Base-by-base conservation (phyloP, 495 filamentous ascomycete species). In the Lophiostoma macrostomum region DNA sequence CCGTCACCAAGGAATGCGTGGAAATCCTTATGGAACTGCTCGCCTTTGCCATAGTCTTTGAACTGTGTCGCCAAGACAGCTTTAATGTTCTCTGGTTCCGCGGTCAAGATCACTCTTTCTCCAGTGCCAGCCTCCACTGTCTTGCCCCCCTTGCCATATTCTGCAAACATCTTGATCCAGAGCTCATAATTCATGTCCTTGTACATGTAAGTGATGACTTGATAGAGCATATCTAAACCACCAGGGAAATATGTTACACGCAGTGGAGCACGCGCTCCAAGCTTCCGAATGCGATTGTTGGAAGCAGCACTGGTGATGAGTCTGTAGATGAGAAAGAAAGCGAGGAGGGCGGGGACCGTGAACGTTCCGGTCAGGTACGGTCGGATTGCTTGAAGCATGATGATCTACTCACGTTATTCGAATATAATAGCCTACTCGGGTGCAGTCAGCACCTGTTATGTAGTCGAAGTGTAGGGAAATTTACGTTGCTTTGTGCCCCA, bases 211-310 rank as follows among this genome's bases (percentile, higher is more conserved):
- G 65, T 52, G 13, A 86, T 61, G 20, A 75, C 74, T 1, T 67
- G 61, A 57, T 70, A 70, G 31, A 91, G 68, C 35, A 85, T 71
- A 63, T 86, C 84, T 36, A 90, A 48, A 38, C 81, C 85, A 40
- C 38, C 66, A 23, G 69, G 69, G 8, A 62, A 19, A 20, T 56
- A 69, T 10, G 50, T 62, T 0, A 25, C 35, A 2, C 58, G 45
- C 12, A 46, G 25, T 10, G 67, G 60, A 0, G 69, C 69, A 18
- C 57, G 67, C 11, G 27, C 16, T 28, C 69, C 69, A 8, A 70
- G 58, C 23, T 37, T 32, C 14, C 23, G 4, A 20, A 57, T 39
- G 13, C 53, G 45, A 1, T n/a, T 18, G 29, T 55, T 32, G 8
- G 11, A 16, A 16, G 3, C 8, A 32, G 22, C 14, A 1, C 36